Evolutionary conservation across 176 grass and related monocot genomes (phyloP).

Genomic region (Aegilops longissima): DNA sequence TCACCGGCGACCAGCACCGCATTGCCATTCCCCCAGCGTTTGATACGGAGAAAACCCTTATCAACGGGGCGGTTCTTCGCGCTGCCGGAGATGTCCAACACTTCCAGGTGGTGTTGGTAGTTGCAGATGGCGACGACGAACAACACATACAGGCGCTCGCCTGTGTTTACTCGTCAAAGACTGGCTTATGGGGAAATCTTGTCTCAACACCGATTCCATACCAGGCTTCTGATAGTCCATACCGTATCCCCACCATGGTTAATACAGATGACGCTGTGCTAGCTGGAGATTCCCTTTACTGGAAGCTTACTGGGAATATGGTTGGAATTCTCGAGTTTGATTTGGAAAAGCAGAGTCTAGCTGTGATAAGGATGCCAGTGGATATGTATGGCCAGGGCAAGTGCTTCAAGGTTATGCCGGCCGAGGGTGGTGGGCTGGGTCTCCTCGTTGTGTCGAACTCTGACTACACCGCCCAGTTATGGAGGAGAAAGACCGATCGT

Average conservation of each 20-base stretch:
- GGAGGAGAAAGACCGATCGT: neutral
- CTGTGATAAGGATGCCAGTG: neutral
- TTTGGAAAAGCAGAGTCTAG: neutral
- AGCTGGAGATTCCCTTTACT: neutral
- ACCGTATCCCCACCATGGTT: neutral
- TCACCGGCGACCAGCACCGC: neutral
- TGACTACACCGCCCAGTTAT: neutral
- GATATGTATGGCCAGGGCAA: neutral
- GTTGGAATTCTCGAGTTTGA: neutral
- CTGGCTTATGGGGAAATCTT: neutral
- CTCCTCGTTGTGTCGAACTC: neutral
- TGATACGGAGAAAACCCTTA: accelerated
- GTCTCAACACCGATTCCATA: neutral
- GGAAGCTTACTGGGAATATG: neutral
- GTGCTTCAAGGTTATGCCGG: neutral
- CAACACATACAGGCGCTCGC: neutral
- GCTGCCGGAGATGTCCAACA: neutral
- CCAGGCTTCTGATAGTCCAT: neutral
- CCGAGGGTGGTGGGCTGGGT: neutral
- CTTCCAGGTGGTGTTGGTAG: neutral
- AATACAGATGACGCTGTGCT: neutral
- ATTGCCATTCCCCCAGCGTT: neutral
- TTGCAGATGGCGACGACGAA: neutral
- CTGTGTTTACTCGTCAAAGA: neutral
- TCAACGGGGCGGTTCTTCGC: neutral